Evolutionary conservation across 352 stramenopile species (phyloP), one percentile per base, ranked within the genome.

Genomic region (Pythium chondricola): DNA sequence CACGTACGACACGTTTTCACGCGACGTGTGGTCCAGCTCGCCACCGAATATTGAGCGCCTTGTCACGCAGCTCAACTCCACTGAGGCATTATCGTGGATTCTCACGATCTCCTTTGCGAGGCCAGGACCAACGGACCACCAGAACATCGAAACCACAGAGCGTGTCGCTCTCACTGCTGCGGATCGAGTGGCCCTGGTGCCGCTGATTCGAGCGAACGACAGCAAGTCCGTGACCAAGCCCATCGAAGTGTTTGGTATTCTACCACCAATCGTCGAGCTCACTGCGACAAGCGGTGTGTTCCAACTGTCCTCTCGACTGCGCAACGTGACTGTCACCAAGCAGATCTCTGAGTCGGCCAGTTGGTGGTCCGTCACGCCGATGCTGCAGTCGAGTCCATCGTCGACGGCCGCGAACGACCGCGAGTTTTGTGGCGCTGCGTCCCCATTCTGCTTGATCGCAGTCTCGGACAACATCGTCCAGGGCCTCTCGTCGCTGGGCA

Each of bases 391-490:
- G 10, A 40, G 20, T 4, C 38, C 31, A 21, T 26, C 47, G 10
- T 6, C 57, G 45, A 45, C 47, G 16, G 50, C 13, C 2, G 50
- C 43, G 5, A 65, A 59, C 38, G 52, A 67, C 35, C 47, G 43
- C 6, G 58, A 67, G 27, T 87, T 83, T 38, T 89, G 80, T 60
- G 65, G 65, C 1, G 29, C 52, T 1, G 21, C 57, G 3, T 72
- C 53, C 17, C 75, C 77, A 17, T 91, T 94, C 44, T 95, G 83
- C 46, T 39, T 95, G 30, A 71, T 95, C 45, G 77, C 78, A 14
- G 77, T 93, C 6, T 93, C 82, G 14, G 83, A 95, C 58, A 85
- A 87, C 58, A 91, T 95, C 33, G 82, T 95, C 2, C 65, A 87
- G 56, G 83, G 82, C 14, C 63, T 95, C 16, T 85, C 67, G 6